Percentiles rank a stretch among this genome's conserved stretches.
Conservation (phyloP, 129 eudicot genomes). For the Flaveria sonorensis region DNA sequence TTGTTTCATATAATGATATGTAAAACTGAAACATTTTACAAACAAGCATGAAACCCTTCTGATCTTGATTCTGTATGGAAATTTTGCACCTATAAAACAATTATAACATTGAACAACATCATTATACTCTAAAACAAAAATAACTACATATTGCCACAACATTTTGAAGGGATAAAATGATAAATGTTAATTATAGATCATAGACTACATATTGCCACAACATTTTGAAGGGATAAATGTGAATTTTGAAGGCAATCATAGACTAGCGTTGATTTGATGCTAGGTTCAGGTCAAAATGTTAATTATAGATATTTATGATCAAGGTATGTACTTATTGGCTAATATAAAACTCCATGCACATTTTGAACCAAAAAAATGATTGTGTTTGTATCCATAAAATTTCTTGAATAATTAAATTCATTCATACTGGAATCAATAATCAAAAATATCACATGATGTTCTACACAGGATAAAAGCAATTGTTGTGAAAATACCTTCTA, state of each 20-base stretch:
- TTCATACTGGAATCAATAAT: neutral
- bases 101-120: neutral
- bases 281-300: neutral
- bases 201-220: no score
- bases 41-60: neutral
- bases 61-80: neutral
- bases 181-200: no score
- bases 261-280: neutral
- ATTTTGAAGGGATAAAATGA: neutral
- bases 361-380: neutral
- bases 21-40: no score
- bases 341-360: neutral
- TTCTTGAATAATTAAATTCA: neutral
- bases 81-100: neutral
- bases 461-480: neutral
- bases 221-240: no score
- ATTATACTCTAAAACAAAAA: neutral
- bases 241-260: conserved; percentile 16
- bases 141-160: neutral
- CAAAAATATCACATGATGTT: neutral
- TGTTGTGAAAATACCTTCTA: neutral
- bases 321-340: neutral
- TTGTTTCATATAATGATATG: neutral
- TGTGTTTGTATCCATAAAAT: neutral
- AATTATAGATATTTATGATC: neutral